A percentile compares a stretch with the other conserved stretches of the same genome.
phyloP scores from a whole-genome alignment of 2,329 filamentous ascomycete genomes.

The Neurospora crassa region DNA sequence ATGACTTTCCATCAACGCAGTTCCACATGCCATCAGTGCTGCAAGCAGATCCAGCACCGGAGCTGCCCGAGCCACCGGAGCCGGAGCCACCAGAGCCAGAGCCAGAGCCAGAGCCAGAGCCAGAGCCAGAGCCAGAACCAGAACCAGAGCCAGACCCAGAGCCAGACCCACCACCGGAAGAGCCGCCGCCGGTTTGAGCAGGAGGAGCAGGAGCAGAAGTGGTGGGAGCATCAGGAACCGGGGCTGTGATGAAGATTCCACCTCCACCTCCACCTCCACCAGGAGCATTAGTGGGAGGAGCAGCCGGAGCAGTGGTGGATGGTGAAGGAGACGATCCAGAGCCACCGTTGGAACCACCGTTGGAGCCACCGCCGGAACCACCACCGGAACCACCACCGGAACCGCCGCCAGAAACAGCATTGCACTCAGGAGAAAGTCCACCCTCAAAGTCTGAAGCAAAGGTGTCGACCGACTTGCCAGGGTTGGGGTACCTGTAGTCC shows the following conservation, averaged over 20 bases:
- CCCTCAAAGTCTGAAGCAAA: constrained; percentile 16
- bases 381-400: background rate
- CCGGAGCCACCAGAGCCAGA: constrained; percentile 13
- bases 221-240: constrained; percentile 10
- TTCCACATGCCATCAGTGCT: constrained; percentile 36
- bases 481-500: constrained; percentile 59
- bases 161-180: constrained; percentile 19
- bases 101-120: constrained; percentile 13
- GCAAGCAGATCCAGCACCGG: constrained; percentile 35
- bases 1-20: constrained; percentile 36
- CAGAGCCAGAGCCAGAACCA: constrained; percentile 8
- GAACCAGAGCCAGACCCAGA: constrained; percentile 14
- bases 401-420: too few species aligned
- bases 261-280: constrained; percentile 3
- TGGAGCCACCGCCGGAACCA: background rate
- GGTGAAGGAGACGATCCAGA: background rate
- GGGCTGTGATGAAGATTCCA: constrained; percentile 26
- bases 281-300: constrained; percentile 6
- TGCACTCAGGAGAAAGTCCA: too few species aligned
- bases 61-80: constrained; percentile 16
- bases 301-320: constrained; percentile 10
- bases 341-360: background rate
- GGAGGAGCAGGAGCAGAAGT: constrained; percentile 12
- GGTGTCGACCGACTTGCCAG: constrained; percentile 48
- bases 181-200: constrained; percentile 17